phyloP scores from a whole-genome alignment of 352 stramenopile species.

The Globisporangium ultimum region DNA sequence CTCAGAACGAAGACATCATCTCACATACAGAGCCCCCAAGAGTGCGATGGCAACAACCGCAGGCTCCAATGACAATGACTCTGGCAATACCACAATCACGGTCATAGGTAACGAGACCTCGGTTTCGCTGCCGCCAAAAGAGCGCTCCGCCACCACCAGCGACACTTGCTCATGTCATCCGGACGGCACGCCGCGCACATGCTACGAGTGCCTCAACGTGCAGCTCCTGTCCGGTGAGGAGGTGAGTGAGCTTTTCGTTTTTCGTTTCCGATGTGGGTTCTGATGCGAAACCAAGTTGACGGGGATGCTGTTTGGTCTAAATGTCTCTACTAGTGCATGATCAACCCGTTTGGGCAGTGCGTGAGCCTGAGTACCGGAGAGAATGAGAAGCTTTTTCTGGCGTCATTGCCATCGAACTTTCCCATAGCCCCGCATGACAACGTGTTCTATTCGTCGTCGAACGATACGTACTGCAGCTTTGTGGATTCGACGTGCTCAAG shows the following conservation, averaged over 20 bases:
- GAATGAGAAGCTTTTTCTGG: conserved; percentile 1
- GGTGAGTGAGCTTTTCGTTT: no score
- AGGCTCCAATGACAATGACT: no score
- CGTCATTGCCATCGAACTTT: conserved; percentile 14
- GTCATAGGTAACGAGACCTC: no score
- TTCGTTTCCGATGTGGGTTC: no score
- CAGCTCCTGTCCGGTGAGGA: conserved; percentile 18
- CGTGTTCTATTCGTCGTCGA: conserved; percentile 26
- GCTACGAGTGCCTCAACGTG: conserved; percentile 11
- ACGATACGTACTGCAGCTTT: conserved; percentile 30
- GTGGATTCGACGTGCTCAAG: conserved; percentile 24
- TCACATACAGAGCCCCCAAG: no score
- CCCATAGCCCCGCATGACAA: conserved; percentile 28
- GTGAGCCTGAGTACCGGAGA: conserved; percentile 1
- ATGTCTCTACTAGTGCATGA: conserved; percentile 15
- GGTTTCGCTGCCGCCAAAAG: background rate
- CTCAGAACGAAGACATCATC: no score
- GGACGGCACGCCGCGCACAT: background rate
- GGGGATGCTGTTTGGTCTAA: no score
- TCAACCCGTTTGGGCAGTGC: conserved; percentile 28
- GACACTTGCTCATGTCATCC: background rate
- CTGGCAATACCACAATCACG: no score
- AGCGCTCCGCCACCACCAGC: background rate
- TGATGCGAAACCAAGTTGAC: no score
- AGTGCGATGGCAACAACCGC: no score